A percentile compares a stretch with the other conserved stretches of the same genome.
Conservation (phyloP, 2,329 filamentous ascomycete species). For the Aspergillus sojae region DNA sequence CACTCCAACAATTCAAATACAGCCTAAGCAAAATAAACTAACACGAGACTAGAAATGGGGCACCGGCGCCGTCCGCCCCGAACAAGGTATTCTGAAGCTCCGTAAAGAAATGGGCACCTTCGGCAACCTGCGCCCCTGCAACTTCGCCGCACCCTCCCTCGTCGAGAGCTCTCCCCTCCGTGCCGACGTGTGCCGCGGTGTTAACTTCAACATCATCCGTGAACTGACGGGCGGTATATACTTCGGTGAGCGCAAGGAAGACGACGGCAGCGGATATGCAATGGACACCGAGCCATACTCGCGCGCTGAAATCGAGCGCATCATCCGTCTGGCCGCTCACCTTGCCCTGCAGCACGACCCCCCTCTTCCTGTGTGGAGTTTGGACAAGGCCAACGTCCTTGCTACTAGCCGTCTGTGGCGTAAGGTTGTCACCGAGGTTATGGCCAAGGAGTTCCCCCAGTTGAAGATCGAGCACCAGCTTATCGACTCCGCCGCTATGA, state of each 20-base stretch:
- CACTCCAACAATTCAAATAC: background rate
- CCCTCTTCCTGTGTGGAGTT: conserved; percentile 76
- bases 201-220: conserved; percentile 89
- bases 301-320: conserved; percentile 80
- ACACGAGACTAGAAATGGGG: conserved; percentile 72
- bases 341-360: conserved; percentile 77
- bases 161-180: conserved; percentile 86
- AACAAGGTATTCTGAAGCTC: conserved; percentile 86
- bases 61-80: conserved; percentile 81
- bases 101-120: conserved; percentile 94
- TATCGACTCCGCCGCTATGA: conserved; percentile 95
- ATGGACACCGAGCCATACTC: conserved; percentile 88
- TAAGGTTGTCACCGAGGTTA: conserved; percentile 80
- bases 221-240: conserved; percentile 94
- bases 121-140: conserved; percentile 93
- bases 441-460: conserved; percentile 86
- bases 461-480: conserved; percentile 84
- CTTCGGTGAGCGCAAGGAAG: conserved; percentile 86
- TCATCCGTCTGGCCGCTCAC: conserved; percentile 78
- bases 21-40: conserved; percentile 6
- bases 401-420: conserved; percentile 89
- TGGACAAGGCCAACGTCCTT: conserved; percentile 97
- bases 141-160: conserved; percentile 85
- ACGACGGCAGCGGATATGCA: conserved; percentile 71
- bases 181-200: conserved; percentile 78